phyloP scores from a whole-genome alignment of 179 eudicot genomes.

The Actinidia arguta region DNA sequence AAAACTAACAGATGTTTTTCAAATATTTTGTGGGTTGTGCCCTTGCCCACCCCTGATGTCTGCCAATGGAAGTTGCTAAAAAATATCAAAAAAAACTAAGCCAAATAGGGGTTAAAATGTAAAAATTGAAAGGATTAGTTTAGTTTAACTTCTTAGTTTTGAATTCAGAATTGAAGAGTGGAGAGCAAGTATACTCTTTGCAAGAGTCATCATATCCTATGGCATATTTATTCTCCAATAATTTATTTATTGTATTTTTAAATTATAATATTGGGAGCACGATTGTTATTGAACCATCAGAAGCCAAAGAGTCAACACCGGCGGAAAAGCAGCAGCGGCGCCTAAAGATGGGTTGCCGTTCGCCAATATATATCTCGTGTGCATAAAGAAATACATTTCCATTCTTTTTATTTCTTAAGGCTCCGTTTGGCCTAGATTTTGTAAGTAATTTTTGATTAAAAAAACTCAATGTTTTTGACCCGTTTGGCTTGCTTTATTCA shows the following conservation, averaged over 20 bases:
- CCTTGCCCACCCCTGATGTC: too few species aligned
- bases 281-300: not conserved
- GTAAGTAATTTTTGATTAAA: too few species aligned
- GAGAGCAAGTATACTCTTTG: not conserved
- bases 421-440: not conserved
- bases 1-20: too few species aligned
- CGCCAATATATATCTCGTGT: not conserved
- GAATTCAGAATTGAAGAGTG: not conserved
- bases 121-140: not conserved
- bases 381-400: not conserved
- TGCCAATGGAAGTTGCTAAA: not conserved
- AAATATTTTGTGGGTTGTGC: too few species aligned
- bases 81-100: not conserved
- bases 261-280: not conserved
- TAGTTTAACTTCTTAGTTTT: not conserved
- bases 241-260: not conserved
- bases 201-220: not conserved
- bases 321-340: conserved; percentile 19
- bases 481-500: not conserved
- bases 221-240: not conserved
- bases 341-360: not conserved
- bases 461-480: too few species aligned
- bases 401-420: not conserved
- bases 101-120: not conserved
- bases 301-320: not conserved